phyloP scores from a whole-genome alignment of 805 yeast genomes.

The Scheffersomyces spartinae region DNA sequence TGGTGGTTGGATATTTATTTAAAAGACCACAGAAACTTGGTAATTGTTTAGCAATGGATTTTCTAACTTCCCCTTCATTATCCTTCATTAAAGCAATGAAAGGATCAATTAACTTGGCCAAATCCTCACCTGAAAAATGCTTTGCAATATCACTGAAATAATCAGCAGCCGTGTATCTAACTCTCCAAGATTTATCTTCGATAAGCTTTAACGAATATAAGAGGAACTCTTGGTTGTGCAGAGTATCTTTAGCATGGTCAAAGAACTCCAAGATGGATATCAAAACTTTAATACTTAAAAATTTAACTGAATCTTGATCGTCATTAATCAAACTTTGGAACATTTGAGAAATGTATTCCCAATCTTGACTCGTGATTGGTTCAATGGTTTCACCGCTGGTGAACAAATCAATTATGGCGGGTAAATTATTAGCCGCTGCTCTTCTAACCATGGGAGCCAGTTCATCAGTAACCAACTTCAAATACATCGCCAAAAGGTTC shows the following conservation, averaged over 20 bases:
- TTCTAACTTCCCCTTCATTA: conserved; percentile 93
- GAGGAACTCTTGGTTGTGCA: conserved; percentile 54
- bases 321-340: conserved; percentile 69
- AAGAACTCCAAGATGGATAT: conserved; percentile 69
- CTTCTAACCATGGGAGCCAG: conserved; percentile 97
- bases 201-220: conserved; percentile 59
- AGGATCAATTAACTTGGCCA: conserved; percentile 53
- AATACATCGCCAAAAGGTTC: conserved; percentile 54
- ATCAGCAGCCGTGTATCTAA: conserved; percentile 97
- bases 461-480: conserved; percentile 72
- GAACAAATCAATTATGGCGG: conserved; percentile 47
- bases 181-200: conserved; percentile 94
- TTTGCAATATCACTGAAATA: conserved; percentile 65
- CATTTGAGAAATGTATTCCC: conserved; percentile 75
- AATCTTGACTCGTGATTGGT: conserved; percentile 45
- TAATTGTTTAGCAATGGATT: conserved; percentile 85
- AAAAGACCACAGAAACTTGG: conserved; percentile 60
- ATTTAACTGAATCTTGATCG: conserved; percentile 90
- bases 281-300: conserved; percentile 77
- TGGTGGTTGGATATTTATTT: conserved; percentile 17
- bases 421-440: conserved; percentile 79
- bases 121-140: conserved; percentile 48
- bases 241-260: conserved; percentile 41
- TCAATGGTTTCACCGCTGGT: conserved; percentile 12
- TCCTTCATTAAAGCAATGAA: conserved; percentile 76